Percentiles rank a stretch among this genome's conserved stretches.
phyloP scores from a whole-genome alignment of 352 stramenopile species.

The Saprolegnia diclina region DNA sequence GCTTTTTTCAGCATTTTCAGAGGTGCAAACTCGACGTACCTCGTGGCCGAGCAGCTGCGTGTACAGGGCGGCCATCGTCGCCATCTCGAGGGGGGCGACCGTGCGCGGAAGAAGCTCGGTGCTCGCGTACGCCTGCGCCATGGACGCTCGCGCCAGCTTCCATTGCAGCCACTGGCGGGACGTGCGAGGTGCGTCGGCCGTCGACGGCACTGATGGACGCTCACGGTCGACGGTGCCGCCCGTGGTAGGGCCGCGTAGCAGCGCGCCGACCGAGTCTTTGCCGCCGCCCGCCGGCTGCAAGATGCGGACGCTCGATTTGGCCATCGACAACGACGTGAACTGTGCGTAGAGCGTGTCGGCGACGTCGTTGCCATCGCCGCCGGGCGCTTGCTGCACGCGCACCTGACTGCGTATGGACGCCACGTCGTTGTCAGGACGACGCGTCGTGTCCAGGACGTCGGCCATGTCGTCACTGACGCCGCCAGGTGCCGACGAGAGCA shows the following conservation, averaged over 20 bases:
- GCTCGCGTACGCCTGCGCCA: neutral
- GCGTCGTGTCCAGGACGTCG: neutral
- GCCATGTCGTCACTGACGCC: neutral
- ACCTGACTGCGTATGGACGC: neutral
- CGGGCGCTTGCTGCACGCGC: neutral
- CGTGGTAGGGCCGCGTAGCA: neutral
- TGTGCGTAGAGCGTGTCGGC: conserved; percentile 10
- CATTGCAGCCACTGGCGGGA: conserved; percentile 3
- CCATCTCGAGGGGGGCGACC: neutral
- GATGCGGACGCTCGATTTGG: conserved; percentile 4
- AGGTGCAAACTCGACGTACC: neutral
- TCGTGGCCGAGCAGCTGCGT: neutral
- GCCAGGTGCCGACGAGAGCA: neutral
- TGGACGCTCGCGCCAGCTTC: neutral
- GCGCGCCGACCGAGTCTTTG: conserved; percentile 1
- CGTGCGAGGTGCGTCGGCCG: neutral
- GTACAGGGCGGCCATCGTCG: neutral
- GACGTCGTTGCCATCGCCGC: conserved; percentile 7
- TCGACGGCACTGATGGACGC: neutral
- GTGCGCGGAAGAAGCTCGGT: neutral
- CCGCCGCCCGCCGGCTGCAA: conserved; percentile 15
- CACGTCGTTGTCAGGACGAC: neutral
- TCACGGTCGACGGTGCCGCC: neutral
- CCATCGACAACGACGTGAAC: neutral
- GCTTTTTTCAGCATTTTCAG: neutral